Evolutionary conservation across 495 filamentous ascomycete genomes (phyloP), one percentile per base, ranked within the genome.

Genomic region (Aspergillus sparsus): DNA sequence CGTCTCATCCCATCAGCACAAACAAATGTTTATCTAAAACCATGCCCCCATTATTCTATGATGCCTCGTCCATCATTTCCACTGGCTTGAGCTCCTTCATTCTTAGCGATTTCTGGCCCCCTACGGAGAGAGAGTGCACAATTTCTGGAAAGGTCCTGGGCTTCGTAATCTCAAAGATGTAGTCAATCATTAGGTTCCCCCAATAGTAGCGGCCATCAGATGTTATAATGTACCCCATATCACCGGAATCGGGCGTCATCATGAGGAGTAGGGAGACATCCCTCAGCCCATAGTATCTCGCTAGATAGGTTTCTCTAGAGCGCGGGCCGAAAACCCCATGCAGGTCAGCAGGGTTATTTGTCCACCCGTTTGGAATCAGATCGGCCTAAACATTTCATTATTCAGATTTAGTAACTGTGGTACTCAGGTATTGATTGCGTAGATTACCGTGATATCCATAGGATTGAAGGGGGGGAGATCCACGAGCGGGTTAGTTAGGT

Each of bases 131-230:
- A 46, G 42, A 12, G 42, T 5, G 42, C 42, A 46, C 12, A 15
- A 46, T 46, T 46, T n/a, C 42, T 15, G 42, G 42, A 7, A 46
- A 46, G 42, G 42, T 46, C 42, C 7, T 46, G 42, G 42, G 42
- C n/a, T 46, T 46, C 10, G 42, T 46, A 15, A 46, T 46, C 42
- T 46, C 42, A 15, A 46, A 46, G 2, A 46, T 46, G 42, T 46
- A 46, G 16, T 46, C 42, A 16, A 46, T 46, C 42, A 46, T 46
- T 15, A 46, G 9, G 16, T 15, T 27, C 42, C 42, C 42, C 42
- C 42, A 46, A 16, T 46, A 46, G n/a, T 7, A 46, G n/a, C n/a
- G 7, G 3, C 42, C 42, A 15, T 46, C 5, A 1, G 42, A 46
- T 46, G 42, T 12, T 2, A 46, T 46, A 15, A 46, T 46, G n/a